Evolutionary conservation across 306 rosid genomes (phyloP).

Genomic region (Pueraria montana): DNA sequence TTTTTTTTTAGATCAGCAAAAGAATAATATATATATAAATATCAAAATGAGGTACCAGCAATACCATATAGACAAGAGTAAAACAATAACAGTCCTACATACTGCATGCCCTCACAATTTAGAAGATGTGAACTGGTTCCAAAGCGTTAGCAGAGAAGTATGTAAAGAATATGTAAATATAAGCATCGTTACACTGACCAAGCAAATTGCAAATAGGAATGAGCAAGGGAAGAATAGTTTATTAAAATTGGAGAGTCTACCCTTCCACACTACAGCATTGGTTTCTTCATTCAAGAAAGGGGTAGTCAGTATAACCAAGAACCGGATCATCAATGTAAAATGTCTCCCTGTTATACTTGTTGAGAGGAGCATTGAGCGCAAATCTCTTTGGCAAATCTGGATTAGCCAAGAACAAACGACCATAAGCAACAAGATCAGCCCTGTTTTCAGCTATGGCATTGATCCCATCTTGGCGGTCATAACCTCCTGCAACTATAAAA

Average conservation of each 20-base stretch:
- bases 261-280: neutral
- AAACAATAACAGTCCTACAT: neutral
- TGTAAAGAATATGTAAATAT: too few relatives aligned
- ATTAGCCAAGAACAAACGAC: constrained; percentile 67
- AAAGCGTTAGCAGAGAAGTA: too few relatives aligned
- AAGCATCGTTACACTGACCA: too few relatives aligned
- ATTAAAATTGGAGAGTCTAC: too few relatives aligned
- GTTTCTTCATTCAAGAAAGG: constrained; percentile 57
- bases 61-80: too few relatives aligned
- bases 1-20: too few relatives aligned
- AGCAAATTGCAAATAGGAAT: too few relatives aligned
- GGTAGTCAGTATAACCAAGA: constrained; percentile 72
- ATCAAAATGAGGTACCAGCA: too few relatives aligned
- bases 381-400: constrained; percentile 81
- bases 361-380: constrained; percentile 66
- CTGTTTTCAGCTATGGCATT: constrained; percentile 57
- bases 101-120: neutral
- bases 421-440: constrained; percentile 59
- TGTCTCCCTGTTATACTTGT: constrained; percentile 62
- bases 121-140: neutral
- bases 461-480: constrained; percentile 59
- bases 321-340: constrained; percentile 64
- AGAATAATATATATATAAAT: too few relatives aligned
- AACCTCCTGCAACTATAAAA: constrained; percentile 71
- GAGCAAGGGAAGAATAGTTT: too few relatives aligned